Evolutionary conservation across 2,329 filamentous ascomycete genomes (phyloP), one percentile per base, ranked within the genome.

Genomic region (Clonostachys rosea): DNA sequence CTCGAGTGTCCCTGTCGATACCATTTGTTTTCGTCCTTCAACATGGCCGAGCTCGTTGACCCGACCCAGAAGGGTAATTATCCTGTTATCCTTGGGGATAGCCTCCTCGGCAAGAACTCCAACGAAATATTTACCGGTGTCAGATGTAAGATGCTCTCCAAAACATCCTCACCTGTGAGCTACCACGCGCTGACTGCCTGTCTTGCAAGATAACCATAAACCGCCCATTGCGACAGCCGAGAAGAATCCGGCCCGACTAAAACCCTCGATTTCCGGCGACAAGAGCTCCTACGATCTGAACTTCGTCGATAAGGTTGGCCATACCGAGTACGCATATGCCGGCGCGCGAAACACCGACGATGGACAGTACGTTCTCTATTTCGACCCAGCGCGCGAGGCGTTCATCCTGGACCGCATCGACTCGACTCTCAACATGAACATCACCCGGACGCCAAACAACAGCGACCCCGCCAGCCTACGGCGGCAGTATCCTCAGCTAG

Each of bases 371-470:
- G 78, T 84, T 36, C 76, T 95, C 45, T 79, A 92, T 49, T 94
- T 92, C 60, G 88, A 95, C 64, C 76, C 85, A 9, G 71, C 75
- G 16, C 83, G 81, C 45, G 83, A 92, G 59, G 85, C 79, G 47
- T 94, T 94, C 54, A 83, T 94, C 30, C 76, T 96, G 47, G 90
- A 96, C 69, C 83, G 83, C 45, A 73, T 96, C 47, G 82, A 89
- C 60, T 86, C 84, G n/a, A 84, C 84, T 37, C 87, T 95, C 67
- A 85, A 89, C 59, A 91, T 96, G 85, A 96, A 96, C 64, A 69
- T 96, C 46, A 83, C 80, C 45, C 81, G 78, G 47, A 83, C 83
- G 13, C 88, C 86, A 3, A 79, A 75, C 53, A 84, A 86, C 57
- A 70, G 75, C 46, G 81, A 89, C 54, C 67, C 76, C 46, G 78